These are phyloP conservation scores for Ceratocystis ficicola DNA, from an alignment of 2,329 filamentous ascomycete genomes.

Conservation along the genomic window DNA sequence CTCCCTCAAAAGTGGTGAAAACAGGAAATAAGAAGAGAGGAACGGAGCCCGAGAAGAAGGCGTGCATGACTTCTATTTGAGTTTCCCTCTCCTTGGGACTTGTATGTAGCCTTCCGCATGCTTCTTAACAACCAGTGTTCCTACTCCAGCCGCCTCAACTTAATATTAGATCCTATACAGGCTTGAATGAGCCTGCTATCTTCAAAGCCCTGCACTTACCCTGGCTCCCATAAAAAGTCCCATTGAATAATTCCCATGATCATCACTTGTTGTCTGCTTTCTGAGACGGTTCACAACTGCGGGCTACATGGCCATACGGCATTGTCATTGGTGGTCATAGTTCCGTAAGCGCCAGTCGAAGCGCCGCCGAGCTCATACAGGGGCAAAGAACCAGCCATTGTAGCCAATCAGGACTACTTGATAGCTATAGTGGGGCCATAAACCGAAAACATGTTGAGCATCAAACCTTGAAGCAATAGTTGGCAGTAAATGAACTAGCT, in stretches of 20 bases:
- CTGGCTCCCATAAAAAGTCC: background rate
- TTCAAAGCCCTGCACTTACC: background rate
- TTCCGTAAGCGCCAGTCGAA: slow-evolving; percentile 20
- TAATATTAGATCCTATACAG: background rate
- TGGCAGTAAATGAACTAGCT: background rate
- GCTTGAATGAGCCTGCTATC: background rate
- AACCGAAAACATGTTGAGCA: slow-evolving; percentile 10
- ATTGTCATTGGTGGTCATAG: slow-evolving; percentile 15
- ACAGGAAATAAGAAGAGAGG: background rate
- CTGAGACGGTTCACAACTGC: background rate
- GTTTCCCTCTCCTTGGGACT: background rate
- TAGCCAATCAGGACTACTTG: slow-evolving; percentile 14
- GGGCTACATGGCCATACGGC: background rate
- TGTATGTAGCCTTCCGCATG: background rate
- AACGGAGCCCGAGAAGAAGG: background rate
- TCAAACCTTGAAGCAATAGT: slow-evolving; percentile 14
- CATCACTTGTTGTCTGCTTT: background rate
- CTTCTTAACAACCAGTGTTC: background rate
- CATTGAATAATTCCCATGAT: background rate
- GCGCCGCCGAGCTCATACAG: slow-evolving; percentile 17
- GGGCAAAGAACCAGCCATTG: slow-evolving; percentile 4
- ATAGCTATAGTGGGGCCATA: background rate
- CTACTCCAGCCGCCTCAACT: background rate
- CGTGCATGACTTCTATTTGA: slow-evolving; percentile 3
- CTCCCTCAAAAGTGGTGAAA: background rate